Evolutionary conservation across 2,329 filamentous ascomycete species (phyloP).

Genomic region (Rhinocladiella similis): DNA sequence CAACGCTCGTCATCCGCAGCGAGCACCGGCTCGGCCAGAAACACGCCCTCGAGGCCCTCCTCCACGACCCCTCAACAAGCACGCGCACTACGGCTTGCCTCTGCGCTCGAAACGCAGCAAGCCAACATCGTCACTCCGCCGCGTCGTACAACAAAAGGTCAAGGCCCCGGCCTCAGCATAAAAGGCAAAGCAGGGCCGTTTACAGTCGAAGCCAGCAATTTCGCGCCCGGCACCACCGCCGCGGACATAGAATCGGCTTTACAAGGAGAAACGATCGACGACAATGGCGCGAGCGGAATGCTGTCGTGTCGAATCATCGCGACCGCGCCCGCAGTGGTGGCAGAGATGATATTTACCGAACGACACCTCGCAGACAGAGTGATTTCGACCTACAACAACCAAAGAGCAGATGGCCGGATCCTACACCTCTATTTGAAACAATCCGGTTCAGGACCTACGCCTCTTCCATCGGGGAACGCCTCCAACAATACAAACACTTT

Average conservation of each 20-base stretch:
- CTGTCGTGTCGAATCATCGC: slow-evolving; percentile 54
- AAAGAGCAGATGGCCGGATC: slow-evolving; percentile 63
- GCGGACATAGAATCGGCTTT: slow-evolving; percentile 65
- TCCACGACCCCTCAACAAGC: slow-evolving; percentile 36
- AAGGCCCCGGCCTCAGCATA: slow-evolving; percentile 50
- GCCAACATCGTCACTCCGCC: slow-evolving; percentile 34
- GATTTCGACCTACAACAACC: slow-evolving; percentile 62
- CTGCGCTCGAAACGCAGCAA: slow-evolving; percentile 32
- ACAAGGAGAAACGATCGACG: slow-evolving; percentile 40
- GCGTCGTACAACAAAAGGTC: slow-evolving; percentile 27
- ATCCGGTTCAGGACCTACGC: slow-evolving; percentile 11
- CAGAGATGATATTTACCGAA: slow-evolving; percentile 60
- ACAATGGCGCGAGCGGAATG: slow-evolving; percentile 40
- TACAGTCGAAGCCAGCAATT: slow-evolving; percentile 62
- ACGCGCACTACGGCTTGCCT: slow-evolving; percentile 35
- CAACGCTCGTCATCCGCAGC: slow-evolving; percentile 38
- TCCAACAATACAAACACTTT: neutral
- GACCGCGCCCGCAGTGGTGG: slow-evolving; percentile 58
- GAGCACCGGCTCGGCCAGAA: slow-evolving; percentile 19
- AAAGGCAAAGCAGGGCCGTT: slow-evolving; percentile 57
- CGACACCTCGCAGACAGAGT: slow-evolving; percentile 58
- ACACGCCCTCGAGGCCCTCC: slow-evolving; percentile 29
- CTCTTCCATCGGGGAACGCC: neutral
- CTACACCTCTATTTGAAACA: slow-evolving; percentile 58
- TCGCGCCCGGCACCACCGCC: slow-evolving; percentile 65